Conservation (phyloP, 441 rosid species). For the Metrosideros polymorpha region DNA sequence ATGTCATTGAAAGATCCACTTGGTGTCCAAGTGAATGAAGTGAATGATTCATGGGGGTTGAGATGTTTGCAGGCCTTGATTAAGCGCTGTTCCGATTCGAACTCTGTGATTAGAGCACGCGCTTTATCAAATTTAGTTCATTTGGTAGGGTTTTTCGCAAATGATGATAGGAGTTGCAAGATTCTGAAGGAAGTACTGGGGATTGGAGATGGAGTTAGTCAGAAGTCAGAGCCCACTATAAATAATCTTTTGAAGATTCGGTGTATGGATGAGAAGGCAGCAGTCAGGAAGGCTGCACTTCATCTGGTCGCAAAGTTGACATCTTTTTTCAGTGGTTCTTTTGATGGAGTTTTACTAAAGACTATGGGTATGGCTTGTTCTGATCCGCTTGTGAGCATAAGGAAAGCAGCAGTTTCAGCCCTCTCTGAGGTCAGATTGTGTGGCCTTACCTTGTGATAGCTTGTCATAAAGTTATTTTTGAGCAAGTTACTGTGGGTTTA, state of each 20-base stretch:
- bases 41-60: slow-evolving; percentile 38
- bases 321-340: slow-evolving; percentile 48
- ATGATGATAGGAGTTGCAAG: slow-evolving; percentile 28
- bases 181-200: slow-evolving; percentile 50
- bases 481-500: neutral
- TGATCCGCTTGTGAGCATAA: slow-evolving; percentile 86
- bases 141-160: slow-evolving; percentile 48
- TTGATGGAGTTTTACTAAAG: slow-evolving; percentile 64
- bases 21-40: slow-evolving; percentile 18
- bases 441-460: neutral
- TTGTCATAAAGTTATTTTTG: neutral
- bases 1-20: slow-evolving; percentile 40
- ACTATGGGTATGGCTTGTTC: slow-evolving; percentile 86
- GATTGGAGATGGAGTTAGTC: slow-evolving; percentile 12
- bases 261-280: slow-evolving; percentile 90
- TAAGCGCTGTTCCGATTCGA: slow-evolving; percentile 59
- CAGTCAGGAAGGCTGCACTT: slow-evolving; percentile 76
- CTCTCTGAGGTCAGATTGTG: slow-evolving; percentile 68
- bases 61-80: slow-evolving; percentile 58
- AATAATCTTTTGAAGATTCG: slow-evolving; percentile 61
- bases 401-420: slow-evolving; percentile 85
- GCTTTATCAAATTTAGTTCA: slow-evolving; percentile 79
- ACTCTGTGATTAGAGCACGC: slow-evolving; percentile 58
- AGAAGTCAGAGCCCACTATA: slow-evolving; percentile 26
- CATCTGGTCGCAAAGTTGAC: slow-evolving; percentile 61